Percentiles rank a stretch among this genome's conserved stretches.
Conservation (phyloP, 768 basidiomycete genomes). For the Pholiota conissans region DNA sequence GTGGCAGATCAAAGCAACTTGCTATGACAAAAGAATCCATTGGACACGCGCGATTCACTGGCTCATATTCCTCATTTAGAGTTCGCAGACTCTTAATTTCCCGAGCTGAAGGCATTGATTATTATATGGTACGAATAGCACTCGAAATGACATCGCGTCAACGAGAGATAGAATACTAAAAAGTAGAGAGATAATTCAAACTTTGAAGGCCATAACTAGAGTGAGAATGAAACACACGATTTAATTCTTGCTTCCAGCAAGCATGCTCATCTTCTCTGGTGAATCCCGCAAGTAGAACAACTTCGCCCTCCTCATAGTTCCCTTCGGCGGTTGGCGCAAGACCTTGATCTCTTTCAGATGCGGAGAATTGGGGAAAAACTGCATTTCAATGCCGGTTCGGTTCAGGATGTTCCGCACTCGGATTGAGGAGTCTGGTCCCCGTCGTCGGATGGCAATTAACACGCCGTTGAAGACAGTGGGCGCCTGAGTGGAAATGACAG, state of each 20-base stretch:
- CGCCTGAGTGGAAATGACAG: constrained; percentile 73
- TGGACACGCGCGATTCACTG: too few relatives aligned
- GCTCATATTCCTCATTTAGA: too few relatives aligned
- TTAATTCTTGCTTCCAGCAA: constrained; percentile 48
- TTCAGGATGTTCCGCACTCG: constrained; percentile 87
- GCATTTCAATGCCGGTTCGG: constrained; percentile 91
- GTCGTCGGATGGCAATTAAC: constrained; percentile 77
- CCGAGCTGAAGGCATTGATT: not conserved
- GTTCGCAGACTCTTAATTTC: too few relatives aligned
- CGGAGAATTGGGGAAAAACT: constrained; percentile 84
- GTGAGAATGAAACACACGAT: constrained; percentile 5
- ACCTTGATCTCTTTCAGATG: constrained; percentile 87
- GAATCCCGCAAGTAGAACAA: constrained; percentile 81
- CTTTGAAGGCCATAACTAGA: too few relatives aligned
- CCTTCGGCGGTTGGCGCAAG: constrained; percentile 61
- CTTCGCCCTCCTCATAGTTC: constrained; percentile 74
- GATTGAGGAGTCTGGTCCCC: constrained; percentile 88
- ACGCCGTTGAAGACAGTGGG: constrained; percentile 89
- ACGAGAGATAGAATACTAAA: not conserved
- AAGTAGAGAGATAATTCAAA: not conserved
- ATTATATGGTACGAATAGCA: not conserved
- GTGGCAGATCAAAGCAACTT: not conserved
- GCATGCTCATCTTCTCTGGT: constrained; percentile 82
- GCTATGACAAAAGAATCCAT: too few relatives aligned
- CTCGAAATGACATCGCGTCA: not conserved